A percentile compares a stretch with the other conserved stretches of the same genome.
Conservation (phyloP, 768 basidiomycete genomes). For the Myochromella boudieri region DNA sequence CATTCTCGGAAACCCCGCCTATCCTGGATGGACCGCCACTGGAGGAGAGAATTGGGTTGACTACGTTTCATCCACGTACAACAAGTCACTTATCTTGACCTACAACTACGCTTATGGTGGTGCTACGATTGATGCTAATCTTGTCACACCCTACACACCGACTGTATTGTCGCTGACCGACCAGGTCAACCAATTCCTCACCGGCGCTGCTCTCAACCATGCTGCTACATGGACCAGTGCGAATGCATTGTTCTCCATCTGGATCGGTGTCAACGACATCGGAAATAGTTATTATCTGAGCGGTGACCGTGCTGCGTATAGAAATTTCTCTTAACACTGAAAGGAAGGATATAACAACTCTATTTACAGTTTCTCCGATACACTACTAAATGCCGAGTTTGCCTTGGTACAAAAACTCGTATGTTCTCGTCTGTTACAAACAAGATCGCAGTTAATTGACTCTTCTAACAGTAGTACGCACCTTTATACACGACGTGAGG, state of each 20-base stretch:
- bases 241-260: constrained; percentile 64
- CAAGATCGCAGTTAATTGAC: neutral
- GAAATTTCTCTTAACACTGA: neutral
- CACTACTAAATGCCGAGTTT: constrained; percentile 49
- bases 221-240: constrained; percentile 52
- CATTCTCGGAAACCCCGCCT: constrained; percentile 53
- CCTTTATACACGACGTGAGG: neutral
- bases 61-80: constrained; percentile 48
- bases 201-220: constrained; percentile 45
- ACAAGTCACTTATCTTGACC: constrained; percentile 52
- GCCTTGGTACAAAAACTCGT: constrained; percentile 49
- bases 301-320: constrained; percentile 51
- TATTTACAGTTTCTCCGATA: constrained; percentile 42
- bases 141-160: constrained; percentile 53
- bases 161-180: constrained; percentile 56
- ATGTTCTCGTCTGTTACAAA: constrained; percentile 13
- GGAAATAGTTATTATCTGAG: constrained; percentile 49
- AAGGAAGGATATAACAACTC: neutral
- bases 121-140: constrained; percentile 59
- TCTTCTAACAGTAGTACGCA: constrained; percentile 28
- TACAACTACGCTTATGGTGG: constrained; percentile 71
- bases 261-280: constrained; percentile 74
- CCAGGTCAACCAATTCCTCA: constrained; percentile 61
- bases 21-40: constrained; percentile 52
- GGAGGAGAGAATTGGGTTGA: constrained; percentile 65